Percentiles rank a stretch among this genome's conserved stretches.
Evolutionary conservation across 768 basidiomycete species (phyloP).

Genomic region (Tulasnella sp.): DNA sequence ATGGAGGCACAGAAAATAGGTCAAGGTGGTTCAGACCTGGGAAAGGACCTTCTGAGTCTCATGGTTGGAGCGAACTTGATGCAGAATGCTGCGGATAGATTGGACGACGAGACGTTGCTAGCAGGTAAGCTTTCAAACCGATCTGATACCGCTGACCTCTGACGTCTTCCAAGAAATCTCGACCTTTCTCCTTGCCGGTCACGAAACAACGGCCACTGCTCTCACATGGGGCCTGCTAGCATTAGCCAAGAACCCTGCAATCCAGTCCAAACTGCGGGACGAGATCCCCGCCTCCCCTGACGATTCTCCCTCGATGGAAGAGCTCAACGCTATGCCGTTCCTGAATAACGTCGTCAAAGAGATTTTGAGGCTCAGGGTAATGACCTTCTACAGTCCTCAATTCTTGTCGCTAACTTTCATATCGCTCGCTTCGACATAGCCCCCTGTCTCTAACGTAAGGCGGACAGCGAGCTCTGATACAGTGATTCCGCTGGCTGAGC

Average conservation of each 20-base stretch:
- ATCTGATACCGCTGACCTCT: no score
- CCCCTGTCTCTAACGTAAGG: not conserved
- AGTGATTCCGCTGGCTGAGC: conserved; percentile 8
- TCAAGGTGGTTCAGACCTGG: conserved; percentile 5
- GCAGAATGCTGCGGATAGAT: conserved; percentile 39
- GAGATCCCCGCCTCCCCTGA: conserved; percentile 36
- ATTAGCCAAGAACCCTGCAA: conserved; percentile 32
- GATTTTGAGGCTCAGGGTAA: conserved; percentile 6
- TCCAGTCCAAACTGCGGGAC: conserved; percentile 42
- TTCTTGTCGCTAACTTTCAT: no score
- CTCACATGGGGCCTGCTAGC: conserved; percentile 34
- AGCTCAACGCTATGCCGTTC: conserved; percentile 24
- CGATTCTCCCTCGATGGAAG: conserved; percentile 19
- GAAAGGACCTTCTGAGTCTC: conserved; percentile 2
- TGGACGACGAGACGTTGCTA: conserved; percentile 54
- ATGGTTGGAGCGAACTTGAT: conserved; percentile 50
- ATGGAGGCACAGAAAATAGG: not conserved
- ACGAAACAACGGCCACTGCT: conserved; percentile 27
- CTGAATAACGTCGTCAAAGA: conserved; percentile 25
- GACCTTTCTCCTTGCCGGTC: conserved; percentile 17
- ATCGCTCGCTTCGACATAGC: not conserved
- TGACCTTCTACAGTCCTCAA: conserved; percentile 17
- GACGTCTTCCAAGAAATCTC: not conserved
- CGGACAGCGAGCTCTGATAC: conserved; percentile 6
- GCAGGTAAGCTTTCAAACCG: conserved; percentile 31